Conservation (phyloP, 2,329 filamentous ascomycete species). For the Aspergillus alliaceus region DNA sequence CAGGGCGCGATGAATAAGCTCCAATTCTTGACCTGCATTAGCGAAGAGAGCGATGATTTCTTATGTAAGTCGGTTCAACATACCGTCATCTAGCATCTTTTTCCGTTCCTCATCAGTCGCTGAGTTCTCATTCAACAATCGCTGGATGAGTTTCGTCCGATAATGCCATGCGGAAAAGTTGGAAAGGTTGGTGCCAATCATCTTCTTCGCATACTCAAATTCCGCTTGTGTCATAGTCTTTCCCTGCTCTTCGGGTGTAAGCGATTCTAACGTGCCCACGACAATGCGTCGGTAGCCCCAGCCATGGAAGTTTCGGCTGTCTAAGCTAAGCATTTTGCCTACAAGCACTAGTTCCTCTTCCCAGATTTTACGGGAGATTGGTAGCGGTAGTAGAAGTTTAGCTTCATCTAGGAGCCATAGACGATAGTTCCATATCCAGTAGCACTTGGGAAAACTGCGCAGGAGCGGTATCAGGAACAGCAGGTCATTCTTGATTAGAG, state of each 20-base stretch:
- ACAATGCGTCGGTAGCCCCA: conserved; percentile 88
- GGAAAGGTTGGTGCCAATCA: conserved; percentile 80
- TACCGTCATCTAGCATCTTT: conserved; percentile 71
- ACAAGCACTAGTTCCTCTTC: conserved; percentile 78
- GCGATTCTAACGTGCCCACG: conserved; percentile 70
- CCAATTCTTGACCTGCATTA: conserved; percentile 59
- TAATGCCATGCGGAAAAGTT: conserved; percentile 99
- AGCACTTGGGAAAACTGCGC: conserved; percentile 88
- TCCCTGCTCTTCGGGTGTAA: conserved; percentile 34
- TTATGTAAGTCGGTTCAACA: conserved; percentile 11
- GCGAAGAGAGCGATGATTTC: neutral
- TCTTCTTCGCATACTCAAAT: conserved; percentile 85
- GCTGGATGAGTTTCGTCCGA: conserved; percentile 78
- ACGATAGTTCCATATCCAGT: conserved; percentile 99
- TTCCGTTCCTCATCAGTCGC: conserved; percentile 64
- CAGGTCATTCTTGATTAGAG: conserved; percentile 70
- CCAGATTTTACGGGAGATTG: conserved; percentile 69
- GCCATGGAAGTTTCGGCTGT: conserved; percentile 92
- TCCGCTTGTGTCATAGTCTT: conserved; percentile 73
- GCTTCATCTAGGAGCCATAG: conserved; percentile 78
- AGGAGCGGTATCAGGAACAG: conserved; percentile 81
- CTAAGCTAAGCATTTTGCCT: conserved; percentile 81
- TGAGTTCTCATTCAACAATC: conserved; percentile 68
- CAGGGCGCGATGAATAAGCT: conserved; percentile 72
- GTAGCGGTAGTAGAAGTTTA: conserved; percentile 60